Conservation (phyloP, 108 stramenopile species). For the Conticribra guillardii region DNA sequence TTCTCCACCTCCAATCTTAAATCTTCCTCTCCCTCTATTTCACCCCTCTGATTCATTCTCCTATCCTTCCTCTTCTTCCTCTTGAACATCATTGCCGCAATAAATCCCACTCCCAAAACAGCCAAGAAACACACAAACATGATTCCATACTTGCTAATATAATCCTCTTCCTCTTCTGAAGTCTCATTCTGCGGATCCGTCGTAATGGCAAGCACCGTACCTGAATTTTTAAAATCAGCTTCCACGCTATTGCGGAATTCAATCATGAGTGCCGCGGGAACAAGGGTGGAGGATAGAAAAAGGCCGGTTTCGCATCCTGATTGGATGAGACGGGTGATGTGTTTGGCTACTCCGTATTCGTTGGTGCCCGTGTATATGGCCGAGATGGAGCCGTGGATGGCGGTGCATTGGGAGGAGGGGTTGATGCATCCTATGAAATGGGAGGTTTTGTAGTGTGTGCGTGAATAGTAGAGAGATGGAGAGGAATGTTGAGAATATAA, state of each 20-base stretch:
- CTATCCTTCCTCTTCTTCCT: constrained; percentile 13
- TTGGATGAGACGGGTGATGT: constrained; percentile 8
- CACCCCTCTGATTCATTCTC: background rate
- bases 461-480: background rate
- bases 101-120: constrained; percentile 26
- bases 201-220: constrained; percentile 6
- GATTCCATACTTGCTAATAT: constrained; percentile 31
- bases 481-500: background rate
- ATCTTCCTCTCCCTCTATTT: background rate
- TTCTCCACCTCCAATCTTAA: background rate
- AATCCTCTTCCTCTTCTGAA: constrained; percentile 12
- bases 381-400: constrained; percentile 28
- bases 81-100: constrained; percentile 14
- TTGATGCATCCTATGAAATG: constrained; percentile 38
- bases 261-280: constrained; percentile 22
- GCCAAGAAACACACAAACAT: constrained; percentile 39
- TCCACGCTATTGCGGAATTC: constrained; percentile 19
- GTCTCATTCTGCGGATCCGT: constrained; percentile 9
- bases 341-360: constrained; percentile 32
- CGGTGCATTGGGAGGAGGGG: constrained; percentile 26
- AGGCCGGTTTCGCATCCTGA: constrained; percentile 30
- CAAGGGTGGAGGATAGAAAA: constrained; percentile 17
- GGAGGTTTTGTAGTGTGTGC: too few relatives aligned
- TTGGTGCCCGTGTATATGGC: constrained; percentile 41
- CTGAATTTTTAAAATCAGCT: background rate